Base-by-base conservation (phyloP, 495 filamentous ascomycete genomes). In the Xylaria acuta region DNA sequence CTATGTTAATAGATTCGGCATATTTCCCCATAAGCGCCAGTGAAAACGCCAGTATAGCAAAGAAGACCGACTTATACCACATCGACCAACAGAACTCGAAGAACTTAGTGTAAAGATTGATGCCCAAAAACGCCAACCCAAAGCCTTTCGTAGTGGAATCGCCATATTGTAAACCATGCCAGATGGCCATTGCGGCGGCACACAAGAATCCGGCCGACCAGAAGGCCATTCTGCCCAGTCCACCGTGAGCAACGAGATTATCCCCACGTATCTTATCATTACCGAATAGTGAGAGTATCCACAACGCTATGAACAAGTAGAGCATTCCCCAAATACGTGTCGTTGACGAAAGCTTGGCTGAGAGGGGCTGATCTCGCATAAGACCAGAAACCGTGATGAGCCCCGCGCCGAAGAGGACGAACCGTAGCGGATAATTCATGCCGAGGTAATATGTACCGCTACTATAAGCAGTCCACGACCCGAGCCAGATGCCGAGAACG, bases 51-150 rank as follows among this genome's bases (percentile, higher is more conserved):
- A 54, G 2, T 30, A 18, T 56, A 14, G 25, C 6, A 32, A 56
- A 56, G 51, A 56, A 56, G 3, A 56, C 51, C 51, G 51, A 56
- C 51, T 56, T 56, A 18, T 30, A 56, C 51, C 25, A 56, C 12
- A 56, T 30, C 3, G 25, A 27, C 25, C 25, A 56, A 25, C 51
- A 56, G 25, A 56, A 56, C 25, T 56, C 25, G 25, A 56, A 56
- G 51, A 56, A 56, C 12, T 30, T 32, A 12, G 51, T 30, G 25
- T 30, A 56, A 56, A 56, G 25, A 56, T 56, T 56, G 51, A 56
- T 56, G 25, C 51, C 51, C 51, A 16, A 1, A 56, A 56, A 56
- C 14, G 25, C 25, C 14, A 56, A 30, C 14, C 51, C 51, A 18
- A 56, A 56, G 12, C 25, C 25, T 30, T 56, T 30, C 51, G 51